Percentiles rank a stretch among this genome's conserved stretches.
Conservation (phyloP, 2,329 filamentous ascomycete genomes). For the Stachybotrys elegans region DNA sequence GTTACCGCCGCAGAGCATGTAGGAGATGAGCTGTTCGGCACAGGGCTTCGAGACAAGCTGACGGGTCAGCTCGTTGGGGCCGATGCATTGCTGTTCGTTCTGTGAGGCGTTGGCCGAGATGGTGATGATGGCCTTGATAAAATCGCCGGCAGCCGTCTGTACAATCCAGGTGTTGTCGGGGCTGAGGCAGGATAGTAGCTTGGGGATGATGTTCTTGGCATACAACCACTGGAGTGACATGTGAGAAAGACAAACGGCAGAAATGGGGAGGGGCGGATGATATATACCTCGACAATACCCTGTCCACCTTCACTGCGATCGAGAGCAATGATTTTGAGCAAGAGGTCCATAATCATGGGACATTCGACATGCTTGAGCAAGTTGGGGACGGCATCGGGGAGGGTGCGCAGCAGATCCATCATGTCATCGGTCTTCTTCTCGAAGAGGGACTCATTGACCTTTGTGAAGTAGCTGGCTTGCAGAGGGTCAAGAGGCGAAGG, state of each 20-base stretch:
- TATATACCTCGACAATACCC: conserved; percentile 83
- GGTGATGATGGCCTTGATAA: conserved; percentile 97
- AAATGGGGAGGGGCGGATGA: conserved; percentile 1
- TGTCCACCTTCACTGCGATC: conserved; percentile 89
- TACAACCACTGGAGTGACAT: conserved; percentile 70
- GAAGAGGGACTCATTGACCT: conserved; percentile 95
- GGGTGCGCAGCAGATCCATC: conserved; percentile 79
- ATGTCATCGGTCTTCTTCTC: conserved; percentile 98
- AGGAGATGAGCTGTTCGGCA: conserved; percentile 75
- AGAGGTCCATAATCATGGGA: conserved; percentile 95
- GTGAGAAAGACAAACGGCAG: conserved; percentile 14
- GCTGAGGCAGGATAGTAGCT: conserved; percentile 78
- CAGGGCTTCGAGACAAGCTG: conserved; percentile 87
- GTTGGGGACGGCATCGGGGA: conserved; percentile 75
- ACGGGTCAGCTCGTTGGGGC: conserved; percentile 91
- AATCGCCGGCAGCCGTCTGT: conserved; percentile 94
- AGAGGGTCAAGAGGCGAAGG: conserved; percentile 85
- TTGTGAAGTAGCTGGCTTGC: conserved; percentile 96
- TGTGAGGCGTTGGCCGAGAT: conserved; percentile 98
- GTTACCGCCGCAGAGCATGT: conserved; percentile 93
- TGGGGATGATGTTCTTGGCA: conserved; percentile 80
- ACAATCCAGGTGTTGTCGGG: conserved; percentile 83
- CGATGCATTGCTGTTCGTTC: conserved; percentile 98
- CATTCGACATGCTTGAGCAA: conserved; percentile 94
- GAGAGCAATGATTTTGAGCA: conserved; percentile 94